phyloP scores from a whole-genome alignment of 2,329 filamentous ascomycete genomes.

The Fusarium veterinarium region DNA sequence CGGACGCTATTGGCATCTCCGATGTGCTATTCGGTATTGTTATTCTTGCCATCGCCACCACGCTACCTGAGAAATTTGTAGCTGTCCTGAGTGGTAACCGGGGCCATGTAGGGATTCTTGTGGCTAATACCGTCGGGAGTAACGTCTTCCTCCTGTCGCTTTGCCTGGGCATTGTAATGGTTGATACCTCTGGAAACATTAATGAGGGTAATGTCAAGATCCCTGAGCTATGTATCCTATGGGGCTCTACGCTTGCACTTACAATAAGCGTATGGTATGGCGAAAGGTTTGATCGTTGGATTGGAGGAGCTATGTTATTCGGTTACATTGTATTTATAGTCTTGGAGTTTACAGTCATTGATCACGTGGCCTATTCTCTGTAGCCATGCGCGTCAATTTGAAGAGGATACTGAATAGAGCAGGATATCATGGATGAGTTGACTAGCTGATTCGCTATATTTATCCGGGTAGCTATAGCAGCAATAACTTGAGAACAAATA shows the following conservation, averaged over 20 bases:
- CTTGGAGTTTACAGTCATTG: not conserved
- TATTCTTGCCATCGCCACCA: not conserved
- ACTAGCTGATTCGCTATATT: no score
- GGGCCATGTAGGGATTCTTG: not conserved
- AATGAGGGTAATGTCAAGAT: rapidly evolving
- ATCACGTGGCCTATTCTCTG: rapidly evolving
- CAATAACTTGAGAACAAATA: no score
- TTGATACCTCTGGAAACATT: not conserved
- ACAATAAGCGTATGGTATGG: not conserved
- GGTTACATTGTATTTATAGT: not conserved
- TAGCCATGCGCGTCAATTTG: no score
- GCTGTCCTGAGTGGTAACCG: not conserved
- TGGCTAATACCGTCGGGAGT: not conserved
- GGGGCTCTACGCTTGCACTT: not conserved
- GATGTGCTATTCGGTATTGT: not conserved
- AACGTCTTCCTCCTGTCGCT: not conserved
- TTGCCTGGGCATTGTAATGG: not conserved
- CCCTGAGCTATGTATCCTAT: not conserved
- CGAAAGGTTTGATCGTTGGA: not conserved
- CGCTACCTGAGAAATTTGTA: not conserved
- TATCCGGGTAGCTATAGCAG: no score
- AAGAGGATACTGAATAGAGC: no score
- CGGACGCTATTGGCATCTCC: not conserved
- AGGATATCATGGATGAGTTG: no score
- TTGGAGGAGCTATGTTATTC: not conserved